A percentile compares a stretch with the other conserved stretches of the same genome.
Conservation (phyloP, 768 basidiomycete species). For the Paxillus rubicundulus region DNA sequence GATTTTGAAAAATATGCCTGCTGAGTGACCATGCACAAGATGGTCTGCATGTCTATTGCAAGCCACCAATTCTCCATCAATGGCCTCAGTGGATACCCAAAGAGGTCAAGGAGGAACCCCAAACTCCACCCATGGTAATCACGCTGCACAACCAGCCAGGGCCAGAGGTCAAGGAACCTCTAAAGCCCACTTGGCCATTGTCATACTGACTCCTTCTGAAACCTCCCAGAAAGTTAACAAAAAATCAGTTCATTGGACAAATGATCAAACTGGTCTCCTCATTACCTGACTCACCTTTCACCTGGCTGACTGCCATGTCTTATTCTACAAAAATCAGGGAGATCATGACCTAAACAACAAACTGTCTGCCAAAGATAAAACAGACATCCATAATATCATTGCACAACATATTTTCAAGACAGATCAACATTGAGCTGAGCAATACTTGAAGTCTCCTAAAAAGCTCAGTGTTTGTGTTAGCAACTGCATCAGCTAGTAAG, state of each 20-base stretch:
- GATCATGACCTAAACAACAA: too few species aligned
- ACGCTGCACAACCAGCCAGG: too few species aligned
- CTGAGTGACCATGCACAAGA: background rate
- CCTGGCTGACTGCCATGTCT: too few species aligned
- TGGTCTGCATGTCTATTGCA: background rate
- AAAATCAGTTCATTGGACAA: background rate
- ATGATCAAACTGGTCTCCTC: background rate
- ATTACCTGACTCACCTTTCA: background rate
- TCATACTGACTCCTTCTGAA: background rate
- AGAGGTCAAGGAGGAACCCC: background rate
- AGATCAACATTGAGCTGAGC: too few species aligned
- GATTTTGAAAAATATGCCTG: background rate
- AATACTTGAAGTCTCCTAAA: too few species aligned
- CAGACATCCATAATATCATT: too few species aligned
- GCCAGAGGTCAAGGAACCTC: background rate
- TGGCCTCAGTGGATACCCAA: background rate
- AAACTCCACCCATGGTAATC: background rate
- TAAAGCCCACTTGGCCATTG: background rate
- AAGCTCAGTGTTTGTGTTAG: too few species aligned
- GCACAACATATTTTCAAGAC: too few species aligned
- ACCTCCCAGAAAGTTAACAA: background rate
- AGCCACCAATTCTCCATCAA: background rate
- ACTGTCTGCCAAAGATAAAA: too few species aligned
- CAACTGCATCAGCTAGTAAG: too few species aligned
- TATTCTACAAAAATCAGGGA: too few species aligned